Base-by-base conservation (phyloP, 495 filamentous ascomycete genomes). In the Hypoxylon subgilvum region DNA sequence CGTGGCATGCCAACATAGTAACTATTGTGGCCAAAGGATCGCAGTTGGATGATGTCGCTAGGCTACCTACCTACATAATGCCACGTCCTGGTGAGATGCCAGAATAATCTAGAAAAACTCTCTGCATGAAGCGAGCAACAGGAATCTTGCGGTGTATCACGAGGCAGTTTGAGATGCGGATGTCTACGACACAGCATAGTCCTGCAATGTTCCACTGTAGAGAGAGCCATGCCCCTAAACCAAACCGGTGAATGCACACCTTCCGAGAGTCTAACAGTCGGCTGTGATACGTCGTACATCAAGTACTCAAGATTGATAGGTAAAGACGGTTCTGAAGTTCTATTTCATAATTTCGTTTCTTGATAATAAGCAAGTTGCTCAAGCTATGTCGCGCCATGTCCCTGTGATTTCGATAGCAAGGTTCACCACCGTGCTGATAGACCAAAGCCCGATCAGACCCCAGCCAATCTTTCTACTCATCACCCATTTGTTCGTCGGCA, bases 381-480 rank as follows among this genome's bases (percentile, higher is more conserved):
- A 73, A 14, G 63, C 61, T 36, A 75, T 68, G 14, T 83, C 76
- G 12, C 64, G 66, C 63, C 74, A 81, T 27, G 67, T 63, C 4
- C 86, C 86, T n/a, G 74, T 78, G 30, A 92, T 52, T 75, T 99
- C 94, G n/a, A 92, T 82, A 40, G 84, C 79, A 2, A 99, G 74
- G 74, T 97, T 99, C 4, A 85, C 76, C 21, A 89, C 55, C 2
- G 94, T 97, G 70, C 90, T 91, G n/a, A 90, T 72, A 13, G 72
- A 75, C 94, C 94, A 99, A 8, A 99, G 74, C n/a, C 69, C 81
- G 65, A 97, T 85, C 56, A 97, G 70, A 2, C 83, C 84, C 82
- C 82, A 92, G 10, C 94, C 94, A 57, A 97, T 89, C 66, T 76
- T 85, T 47, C 84, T 80, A 68, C 86, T 92, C 90, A 99, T 92